Conservation (phyloP, 2,329 filamentous ascomycete species). For the Diaporthe citri region DNA sequence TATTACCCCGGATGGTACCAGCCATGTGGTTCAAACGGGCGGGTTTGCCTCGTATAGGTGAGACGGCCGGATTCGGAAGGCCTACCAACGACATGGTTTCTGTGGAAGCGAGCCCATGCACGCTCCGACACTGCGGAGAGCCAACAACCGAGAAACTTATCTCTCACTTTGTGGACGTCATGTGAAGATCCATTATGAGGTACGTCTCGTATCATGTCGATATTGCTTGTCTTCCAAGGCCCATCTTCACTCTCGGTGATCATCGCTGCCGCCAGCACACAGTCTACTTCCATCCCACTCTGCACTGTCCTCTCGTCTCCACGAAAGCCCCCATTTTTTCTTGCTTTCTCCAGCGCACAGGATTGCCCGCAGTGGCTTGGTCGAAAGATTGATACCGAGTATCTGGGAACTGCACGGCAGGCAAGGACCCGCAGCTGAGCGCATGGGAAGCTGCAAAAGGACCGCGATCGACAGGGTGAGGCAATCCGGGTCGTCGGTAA, state of each 20-base stretch:
- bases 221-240: conserved; percentile 1
- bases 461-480: conserved; percentile 28
- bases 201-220: conserved; percentile 13
- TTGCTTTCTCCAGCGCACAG: not conserved
- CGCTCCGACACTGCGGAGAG: conserved; percentile 12
- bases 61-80: conserved; percentile 17
- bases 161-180: conserved; percentile 6
- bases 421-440: not conserved
- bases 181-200: not conserved
- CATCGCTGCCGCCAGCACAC: not conserved
- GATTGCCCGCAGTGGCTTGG: not conserved
- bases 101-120: conserved; percentile 17
- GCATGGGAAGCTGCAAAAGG: conserved; percentile 24
- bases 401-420: conserved; percentile 6
- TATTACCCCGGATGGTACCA: conserved; percentile 29
- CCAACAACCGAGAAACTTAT: conserved; percentile 24
- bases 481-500: conserved; percentile 23
- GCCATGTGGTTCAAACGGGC: conserved; percentile 20
- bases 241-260: conserved; percentile 25
- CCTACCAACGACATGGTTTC: conserved; percentile 3
- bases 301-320: conserved; percentile 6
- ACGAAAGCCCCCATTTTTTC: not conserved
- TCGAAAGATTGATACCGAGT: conserved; percentile 5
- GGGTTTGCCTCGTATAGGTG: conserved; percentile 21
- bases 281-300: not conserved